phyloP scores from a whole-genome alignment of 805 yeast genomes.

The Metschnikowia peoriensis region DNA sequence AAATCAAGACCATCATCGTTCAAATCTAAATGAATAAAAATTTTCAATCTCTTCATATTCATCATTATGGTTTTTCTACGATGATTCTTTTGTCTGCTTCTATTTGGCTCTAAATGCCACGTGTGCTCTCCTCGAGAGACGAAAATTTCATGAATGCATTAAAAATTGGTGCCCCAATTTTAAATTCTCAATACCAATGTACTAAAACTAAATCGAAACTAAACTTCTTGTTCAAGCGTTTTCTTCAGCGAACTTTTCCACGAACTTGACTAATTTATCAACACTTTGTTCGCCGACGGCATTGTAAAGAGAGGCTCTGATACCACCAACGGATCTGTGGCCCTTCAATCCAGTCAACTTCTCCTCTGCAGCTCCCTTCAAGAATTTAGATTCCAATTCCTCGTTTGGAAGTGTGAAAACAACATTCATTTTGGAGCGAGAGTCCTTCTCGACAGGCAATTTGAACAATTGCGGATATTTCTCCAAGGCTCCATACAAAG shows the following conservation, averaged over 20 bases:
- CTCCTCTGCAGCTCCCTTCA: slow-evolving; percentile 59
- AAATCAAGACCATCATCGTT: too few relatives aligned
- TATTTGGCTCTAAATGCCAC: too few relatives aligned
- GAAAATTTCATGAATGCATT: too few relatives aligned
- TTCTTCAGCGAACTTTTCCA: slow-evolving; percentile 57
- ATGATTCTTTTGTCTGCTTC: neutral
- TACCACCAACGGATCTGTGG: slow-evolving; percentile 96
- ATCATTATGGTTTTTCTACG: neutral
- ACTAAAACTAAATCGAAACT: neutral
- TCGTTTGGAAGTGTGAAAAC: slow-evolving; percentile 75
- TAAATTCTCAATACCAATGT: neutral
- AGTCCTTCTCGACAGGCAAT: slow-evolving; percentile 59
- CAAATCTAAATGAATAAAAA: neutral
- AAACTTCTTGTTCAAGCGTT: neutral
- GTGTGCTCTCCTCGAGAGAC: too few relatives aligned
- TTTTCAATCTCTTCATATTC: neutral
- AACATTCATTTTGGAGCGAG: slow-evolving; percentile 88
- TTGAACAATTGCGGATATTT: slow-evolving; percentile 61
- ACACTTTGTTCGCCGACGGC: slow-evolving; percentile 71
- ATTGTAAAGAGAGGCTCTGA: slow-evolving; percentile 89
- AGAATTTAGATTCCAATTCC: slow-evolving; percentile 65
- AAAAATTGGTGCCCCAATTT: neutral
- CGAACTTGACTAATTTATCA: slow-evolving; percentile 52
- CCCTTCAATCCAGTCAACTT: slow-evolving; percentile 84
- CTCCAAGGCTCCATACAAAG: slow-evolving; percentile 66